Evolutionary conservation across 768 basidiomycete genomes (phyloP), one percentile per base, ranked within the genome.

Genomic region (Sporobolomyces roseus): DNA sequence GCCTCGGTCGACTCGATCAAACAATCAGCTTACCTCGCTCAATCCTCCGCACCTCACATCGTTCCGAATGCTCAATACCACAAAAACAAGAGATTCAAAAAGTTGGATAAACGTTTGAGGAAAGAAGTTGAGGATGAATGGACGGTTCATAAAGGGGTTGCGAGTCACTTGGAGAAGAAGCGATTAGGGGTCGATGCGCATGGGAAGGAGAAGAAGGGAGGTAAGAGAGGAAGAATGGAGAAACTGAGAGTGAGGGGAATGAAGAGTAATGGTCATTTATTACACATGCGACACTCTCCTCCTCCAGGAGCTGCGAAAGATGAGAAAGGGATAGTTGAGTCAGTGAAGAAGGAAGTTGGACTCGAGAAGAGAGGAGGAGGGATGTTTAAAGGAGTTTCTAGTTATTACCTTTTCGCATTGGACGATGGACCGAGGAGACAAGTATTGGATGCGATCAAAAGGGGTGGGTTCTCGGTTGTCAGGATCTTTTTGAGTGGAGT

Each of bases 391-490:
- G 76, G 76, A 45, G 76, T 72, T n/a, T 74, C 74, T 27, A 65
- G 65, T 9, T 77, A 76, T 70, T 77, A 75, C 68, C 65, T 77
- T 29, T 66, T 68, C 46, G 63, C 75, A 9, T 30, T 75, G 16
- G 33, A 48, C 30, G 59, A 65, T 23, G 30, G 46, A 36, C 75
- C 75, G 21, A 59, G 75, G 1, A 13, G 51, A n/a, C 64, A 58
- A 14, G 70, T 77, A 0, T 72, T 77, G 23, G 73, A 77, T 51
- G 73, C 74, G n/a, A 73, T 76, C 68, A 51, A 72, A 60, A 58
- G 35, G 10, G 73, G 67, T 29, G 76, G 75, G 29, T 72, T 75
- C 73, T 69, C 65, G 25, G 70, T 72, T 29, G 62, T 77, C 17
- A 56, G 76, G 10, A 73, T 77, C 64, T 77, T 77, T 52, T 53